These are phyloP conservation scores for Zizania palustris DNA, from an alignment of 202 grass and related monocot species.

Conservation along the genomic window DNA sequence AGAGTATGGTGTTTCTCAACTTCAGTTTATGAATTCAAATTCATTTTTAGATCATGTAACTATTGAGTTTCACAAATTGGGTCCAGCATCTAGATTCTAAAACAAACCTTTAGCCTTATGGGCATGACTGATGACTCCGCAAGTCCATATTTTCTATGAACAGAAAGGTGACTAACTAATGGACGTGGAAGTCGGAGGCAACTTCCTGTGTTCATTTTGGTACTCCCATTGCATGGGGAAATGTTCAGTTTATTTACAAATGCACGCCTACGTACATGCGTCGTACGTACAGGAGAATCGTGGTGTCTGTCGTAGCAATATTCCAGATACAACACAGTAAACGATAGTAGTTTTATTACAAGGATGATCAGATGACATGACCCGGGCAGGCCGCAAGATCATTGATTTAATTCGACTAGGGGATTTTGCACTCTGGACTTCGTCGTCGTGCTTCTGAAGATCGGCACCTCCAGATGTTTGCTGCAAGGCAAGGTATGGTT, in stretches of 20 bases:
- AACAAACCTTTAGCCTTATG: too few relatives aligned
- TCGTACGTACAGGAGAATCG: neutral
- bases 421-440: conserved; percentile 16
- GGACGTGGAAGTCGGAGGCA: neutral
- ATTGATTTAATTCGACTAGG: conserved; percentile 8
- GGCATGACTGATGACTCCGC: neutral
- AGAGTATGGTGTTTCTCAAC: too few relatives aligned
- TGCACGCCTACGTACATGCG: neutral
- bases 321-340: conserved; percentile 21
- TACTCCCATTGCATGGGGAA: neutral
- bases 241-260: conserved; percentile 14
- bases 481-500: conserved; percentile 42
- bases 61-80: too few relatives aligned
- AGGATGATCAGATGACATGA: conserved; percentile 31
- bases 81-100: too few relatives aligned
- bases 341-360: conserved; percentile 19
- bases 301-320: neutral
- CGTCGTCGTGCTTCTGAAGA: conserved; percentile 10
- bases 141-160: neutral
- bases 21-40: too few relatives aligned
- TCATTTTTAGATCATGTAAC: too few relatives aligned
- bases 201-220: neutral
- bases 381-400: conserved; percentile 5
- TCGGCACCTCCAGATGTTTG: conserved; percentile 36
- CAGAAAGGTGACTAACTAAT: neutral